Percentiles rank a stretch among this genome's conserved stretches.
phyloP scores from a whole-genome alignment of 345 rosid genomes.

The Brassica nigra region DNA sequence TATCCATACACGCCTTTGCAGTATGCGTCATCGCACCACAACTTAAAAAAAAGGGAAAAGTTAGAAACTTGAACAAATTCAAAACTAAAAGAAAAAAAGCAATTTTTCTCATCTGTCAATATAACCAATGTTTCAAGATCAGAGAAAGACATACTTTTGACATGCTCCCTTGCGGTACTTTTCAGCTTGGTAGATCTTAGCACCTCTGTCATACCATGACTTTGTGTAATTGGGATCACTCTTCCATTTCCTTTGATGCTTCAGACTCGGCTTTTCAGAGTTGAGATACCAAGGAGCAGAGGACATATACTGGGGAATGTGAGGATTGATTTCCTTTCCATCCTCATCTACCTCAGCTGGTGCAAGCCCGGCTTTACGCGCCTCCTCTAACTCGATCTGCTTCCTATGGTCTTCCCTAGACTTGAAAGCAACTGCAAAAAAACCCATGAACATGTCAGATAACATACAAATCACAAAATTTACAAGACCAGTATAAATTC shows the following conservation, averaged over 20 bases:
- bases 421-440: slow-evolving; percentile 60
- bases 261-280: slow-evolving; percentile 65
- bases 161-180: slow-evolving; percentile 80
- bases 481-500: neutral
- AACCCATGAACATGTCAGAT: slow-evolving; percentile 63
- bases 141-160: slow-evolving; percentile 52
- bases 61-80: slow-evolving; percentile 3
- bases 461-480: slow-evolving; percentile 50
- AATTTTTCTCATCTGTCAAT: too few relatives aligned
- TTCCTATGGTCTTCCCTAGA: slow-evolving; percentile 70
- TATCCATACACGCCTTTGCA: slow-evolving; percentile 75
- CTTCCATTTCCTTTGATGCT: slow-evolving; percentile 90
- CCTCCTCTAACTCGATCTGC: slow-evolving; percentile 66
- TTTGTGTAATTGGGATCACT: slow-evolving; percentile 78
- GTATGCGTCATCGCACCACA: slow-evolving; percentile 94
- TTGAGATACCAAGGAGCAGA: slow-evolving; percentile 83
- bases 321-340: slow-evolving; percentile 77
- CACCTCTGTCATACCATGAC: slow-evolving; percentile 78
- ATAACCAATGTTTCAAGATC: neutral
- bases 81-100: neutral
- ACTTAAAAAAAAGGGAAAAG: slow-evolving; percentile 39
- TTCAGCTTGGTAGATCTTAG: slow-evolving; percentile 67
- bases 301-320: slow-evolving; percentile 76
- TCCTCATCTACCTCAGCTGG: slow-evolving; percentile 78
- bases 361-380: slow-evolving; percentile 77